phyloP scores from a whole-genome alignment of 208 protist genomes.

The Crithidia acanthocephali region DNA sequence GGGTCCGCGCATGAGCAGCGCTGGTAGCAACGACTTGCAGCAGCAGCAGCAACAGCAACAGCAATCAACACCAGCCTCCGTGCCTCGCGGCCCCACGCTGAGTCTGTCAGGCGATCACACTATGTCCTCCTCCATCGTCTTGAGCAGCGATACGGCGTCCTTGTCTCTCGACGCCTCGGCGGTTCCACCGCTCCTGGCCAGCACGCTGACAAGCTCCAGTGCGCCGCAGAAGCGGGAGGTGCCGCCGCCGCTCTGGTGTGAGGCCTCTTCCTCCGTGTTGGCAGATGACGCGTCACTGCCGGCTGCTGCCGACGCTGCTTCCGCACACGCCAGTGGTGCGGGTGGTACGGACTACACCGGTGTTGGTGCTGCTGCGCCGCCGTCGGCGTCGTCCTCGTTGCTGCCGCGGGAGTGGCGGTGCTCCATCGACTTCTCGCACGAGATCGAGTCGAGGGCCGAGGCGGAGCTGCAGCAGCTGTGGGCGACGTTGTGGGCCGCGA shows the following conservation, averaged over 20 bases:
- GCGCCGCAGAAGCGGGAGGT: background rate
- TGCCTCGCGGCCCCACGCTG: constrained; percentile 6
- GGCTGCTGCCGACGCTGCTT: too few relatives aligned
- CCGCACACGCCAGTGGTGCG: background rate
- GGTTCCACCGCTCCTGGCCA: background rate
- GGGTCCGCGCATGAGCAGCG: background rate
- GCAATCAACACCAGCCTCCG: background rate
- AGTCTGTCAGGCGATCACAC: constrained; percentile 9
- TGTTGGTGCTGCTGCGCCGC: background rate
- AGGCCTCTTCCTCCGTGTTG: background rate
- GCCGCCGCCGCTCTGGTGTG: constrained; percentile 6
- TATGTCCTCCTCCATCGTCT: constrained; percentile 19
- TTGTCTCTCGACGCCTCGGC: constrained; percentile 2
- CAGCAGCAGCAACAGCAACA: too few relatives aligned
- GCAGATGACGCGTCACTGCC: background rate
- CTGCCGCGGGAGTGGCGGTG: constrained; percentile 17
- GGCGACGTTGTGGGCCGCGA: constrained; percentile 44
- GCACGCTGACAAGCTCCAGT: background rate
- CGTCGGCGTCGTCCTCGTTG: background rate
- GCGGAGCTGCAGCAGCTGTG: constrained; percentile 47
- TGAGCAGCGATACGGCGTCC: constrained; percentile 32
- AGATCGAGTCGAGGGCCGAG: constrained; percentile 52
- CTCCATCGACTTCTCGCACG: constrained; percentile 48
- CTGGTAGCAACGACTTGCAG: background rate
- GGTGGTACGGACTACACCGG: background rate